Conservation (phyloP, 129 eudicot genomes). For the Tanacetum coccineum region DNA sequence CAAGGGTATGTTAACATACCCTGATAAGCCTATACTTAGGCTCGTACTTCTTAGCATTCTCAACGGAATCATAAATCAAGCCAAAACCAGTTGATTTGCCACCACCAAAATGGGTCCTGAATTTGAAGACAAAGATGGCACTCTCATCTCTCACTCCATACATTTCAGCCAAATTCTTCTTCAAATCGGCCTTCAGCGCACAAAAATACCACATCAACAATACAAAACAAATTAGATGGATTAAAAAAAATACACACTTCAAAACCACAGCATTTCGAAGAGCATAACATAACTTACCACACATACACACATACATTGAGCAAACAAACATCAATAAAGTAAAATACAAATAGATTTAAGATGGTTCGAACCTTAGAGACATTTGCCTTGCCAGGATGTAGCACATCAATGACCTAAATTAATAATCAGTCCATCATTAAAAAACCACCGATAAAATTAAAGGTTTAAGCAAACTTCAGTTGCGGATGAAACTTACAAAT, state of each 20-base stretch:
- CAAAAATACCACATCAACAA: not conserved
- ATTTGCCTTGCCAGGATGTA: constrained; percentile 71
- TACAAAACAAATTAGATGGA: not conserved
- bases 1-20: constrained; percentile 32
- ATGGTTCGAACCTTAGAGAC: constrained; percentile 53
- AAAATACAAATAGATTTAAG: not conserved
- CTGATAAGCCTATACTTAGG: constrained; percentile 67
- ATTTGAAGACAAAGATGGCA: constrained; percentile 69
- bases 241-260: not conserved
- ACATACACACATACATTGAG: not conserved
- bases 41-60: constrained; percentile 70
- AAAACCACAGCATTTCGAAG: not conserved
- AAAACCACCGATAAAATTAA: not conserved
- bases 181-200: constrained; percentile 50
- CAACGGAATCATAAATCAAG: constrained; percentile 69
- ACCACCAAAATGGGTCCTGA: constrained; percentile 83
- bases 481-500: constrained; percentile 36
- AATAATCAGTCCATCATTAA: not conserved
- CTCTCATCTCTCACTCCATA: constrained; percentile 62
- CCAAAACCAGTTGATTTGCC: constrained; percentile 85
- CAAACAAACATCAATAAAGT: not conserved
- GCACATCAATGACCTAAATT: constrained; percentile 61
- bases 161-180: constrained; percentile 58
- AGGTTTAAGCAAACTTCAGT: not conserved
- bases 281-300: not conserved